phyloP scores from a whole-genome alignment of 768 basidiomycete species.

The Lactifluus subvellereus region DNA sequence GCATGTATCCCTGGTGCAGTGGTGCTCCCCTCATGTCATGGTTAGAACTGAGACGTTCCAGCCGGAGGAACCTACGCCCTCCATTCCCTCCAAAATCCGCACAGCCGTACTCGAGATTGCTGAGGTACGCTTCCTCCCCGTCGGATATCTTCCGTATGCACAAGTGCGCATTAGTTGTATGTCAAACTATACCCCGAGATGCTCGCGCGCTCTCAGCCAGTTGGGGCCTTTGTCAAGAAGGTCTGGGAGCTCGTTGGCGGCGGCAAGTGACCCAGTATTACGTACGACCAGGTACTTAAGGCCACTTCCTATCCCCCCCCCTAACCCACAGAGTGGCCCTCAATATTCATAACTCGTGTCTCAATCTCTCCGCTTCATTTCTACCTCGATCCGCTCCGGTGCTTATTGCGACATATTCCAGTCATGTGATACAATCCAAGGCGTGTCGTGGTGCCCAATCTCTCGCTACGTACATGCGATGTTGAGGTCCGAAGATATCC shows the following conservation, averaged over 20 bases:
- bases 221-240: conserved; percentile 75
- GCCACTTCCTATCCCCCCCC: background rate
- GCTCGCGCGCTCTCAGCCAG: conserved; percentile 53
- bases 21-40: background rate
- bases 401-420: conserved; percentile 79
- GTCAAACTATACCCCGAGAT: conserved; percentile 35
- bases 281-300: conserved; percentile 59
- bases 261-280: conserved; percentile 56
- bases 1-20: conserved; percentile 38
- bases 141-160: background rate
- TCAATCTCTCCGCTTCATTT: conserved; percentile 56
- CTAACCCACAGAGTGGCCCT: background rate
- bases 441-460: conserved; percentile 88
- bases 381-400: conserved; percentile 62
- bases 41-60: conserved; percentile 29
- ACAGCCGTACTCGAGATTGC: conserved; percentile 86
- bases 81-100: conserved; percentile 34
- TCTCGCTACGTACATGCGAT: conserved; percentile 80
- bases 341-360: conserved; percentile 62
- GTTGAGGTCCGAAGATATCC: conserved; percentile 96
- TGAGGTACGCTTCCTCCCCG: conserved; percentile 49
- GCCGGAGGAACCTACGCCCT: conserved; percentile 78
- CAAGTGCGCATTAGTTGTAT: conserved; percentile 26
- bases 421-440: conserved; percentile 69
- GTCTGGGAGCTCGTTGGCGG: conserved; percentile 40